Conservation (phyloP, 352 stramenopile species). For the Phytophthora megakarya region DNA sequence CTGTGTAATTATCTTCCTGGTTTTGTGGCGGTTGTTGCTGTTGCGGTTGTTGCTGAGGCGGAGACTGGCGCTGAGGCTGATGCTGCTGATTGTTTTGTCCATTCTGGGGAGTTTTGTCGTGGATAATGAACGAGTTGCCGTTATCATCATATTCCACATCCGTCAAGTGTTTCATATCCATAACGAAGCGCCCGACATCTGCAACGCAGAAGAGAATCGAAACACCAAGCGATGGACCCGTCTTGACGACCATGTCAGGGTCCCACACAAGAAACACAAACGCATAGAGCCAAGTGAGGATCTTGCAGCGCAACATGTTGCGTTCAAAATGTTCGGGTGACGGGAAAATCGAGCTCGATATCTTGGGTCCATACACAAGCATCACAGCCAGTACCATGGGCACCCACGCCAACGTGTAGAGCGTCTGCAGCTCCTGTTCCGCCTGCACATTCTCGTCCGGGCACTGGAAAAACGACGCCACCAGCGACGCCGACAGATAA, state of each 20-base stretch:
- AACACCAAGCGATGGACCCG: slow-evolving; percentile 65
- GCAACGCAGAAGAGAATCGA: slow-evolving; percentile 70
- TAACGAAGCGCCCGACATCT: slow-evolving; percentile 75
- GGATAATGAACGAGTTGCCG: slow-evolving; percentile 44
- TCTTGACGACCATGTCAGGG: slow-evolving; percentile 74
- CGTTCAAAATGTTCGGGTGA: slow-evolving; percentile 64
- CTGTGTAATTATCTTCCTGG: slow-evolving; percentile 32
- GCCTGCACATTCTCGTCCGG: slow-evolving; percentile 49
- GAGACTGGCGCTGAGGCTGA: slow-evolving; percentile 1
- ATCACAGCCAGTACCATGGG: slow-evolving; percentile 47
- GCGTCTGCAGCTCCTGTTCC: slow-evolving; percentile 72
- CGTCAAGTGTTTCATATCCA: slow-evolving; percentile 74
- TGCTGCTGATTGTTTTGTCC: slow-evolving; percentile 5
- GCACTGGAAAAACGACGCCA: slow-evolving; percentile 76
- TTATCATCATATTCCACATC: slow-evolving; percentile 69
- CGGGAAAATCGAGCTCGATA: slow-evolving; percentile 46
- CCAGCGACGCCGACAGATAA: slow-evolving; percentile 72
- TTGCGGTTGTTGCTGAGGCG: not conserved
- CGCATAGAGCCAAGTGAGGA: slow-evolving; percentile 69
- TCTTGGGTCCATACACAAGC: slow-evolving; percentile 61
- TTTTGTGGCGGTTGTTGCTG: slow-evolving; percentile 11
- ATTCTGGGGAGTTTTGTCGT: slow-evolving; percentile 13
- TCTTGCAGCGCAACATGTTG: slow-evolving; percentile 72
- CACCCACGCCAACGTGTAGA: slow-evolving; percentile 69
- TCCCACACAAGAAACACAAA: slow-evolving; percentile 70